phyloP scores from a whole-genome alignment of 768 basidiomycete genomes.

The Hericium alpestre region DNA sequence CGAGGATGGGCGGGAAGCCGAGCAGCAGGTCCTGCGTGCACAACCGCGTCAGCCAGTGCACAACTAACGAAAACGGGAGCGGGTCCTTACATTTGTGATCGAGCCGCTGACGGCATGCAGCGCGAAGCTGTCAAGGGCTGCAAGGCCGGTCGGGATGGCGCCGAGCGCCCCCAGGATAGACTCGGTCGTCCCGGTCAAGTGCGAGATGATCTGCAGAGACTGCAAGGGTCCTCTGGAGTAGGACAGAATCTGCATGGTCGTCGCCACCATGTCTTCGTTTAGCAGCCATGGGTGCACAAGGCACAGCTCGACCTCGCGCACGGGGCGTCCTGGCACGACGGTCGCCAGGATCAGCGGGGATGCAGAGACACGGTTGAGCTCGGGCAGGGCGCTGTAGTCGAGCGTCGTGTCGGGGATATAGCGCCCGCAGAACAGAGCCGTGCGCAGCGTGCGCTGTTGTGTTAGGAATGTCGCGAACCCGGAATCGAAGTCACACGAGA shows the following conservation, averaged over 20 bases:
- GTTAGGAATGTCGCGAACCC: constrained; percentile 15
- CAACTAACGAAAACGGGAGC: no score
- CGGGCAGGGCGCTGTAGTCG: constrained; percentile 10
- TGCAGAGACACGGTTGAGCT: constrained; percentile 17
- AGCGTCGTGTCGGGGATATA: constrained; percentile 11
- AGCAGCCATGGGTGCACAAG: constrained; percentile 18
- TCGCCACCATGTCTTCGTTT: constrained; percentile 16
- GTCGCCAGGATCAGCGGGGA: constrained; percentile 17
- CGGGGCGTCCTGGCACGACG: constrained; percentile 17
- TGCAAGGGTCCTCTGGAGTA: constrained; percentile 15
- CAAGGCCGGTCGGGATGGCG: constrained; percentile 13
- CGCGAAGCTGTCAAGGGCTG: constrained; percentile 13
- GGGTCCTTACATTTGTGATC: constrained; percentile 12
- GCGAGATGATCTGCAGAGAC: constrained; percentile 17
- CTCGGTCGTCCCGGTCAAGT: constrained; percentile 8
- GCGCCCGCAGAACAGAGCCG: constrained; percentile 18
- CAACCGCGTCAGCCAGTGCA: neutral
- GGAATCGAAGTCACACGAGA: constrained; percentile 16
- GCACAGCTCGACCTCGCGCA: constrained; percentile 18
- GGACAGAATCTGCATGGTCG: constrained; percentile 14
- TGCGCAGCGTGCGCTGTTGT: constrained; percentile 12
- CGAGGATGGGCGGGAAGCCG: constrained; percentile 13
- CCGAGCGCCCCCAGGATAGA: constrained; percentile 14
- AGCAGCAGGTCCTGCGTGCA: constrained; percentile 15
- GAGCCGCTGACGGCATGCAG: constrained; percentile 18